Evolutionary conservation across 768 basidiomycete genomes (phyloP), one percentile per base, ranked within the genome.

Genomic region (Gyrodon lividus): DNA sequence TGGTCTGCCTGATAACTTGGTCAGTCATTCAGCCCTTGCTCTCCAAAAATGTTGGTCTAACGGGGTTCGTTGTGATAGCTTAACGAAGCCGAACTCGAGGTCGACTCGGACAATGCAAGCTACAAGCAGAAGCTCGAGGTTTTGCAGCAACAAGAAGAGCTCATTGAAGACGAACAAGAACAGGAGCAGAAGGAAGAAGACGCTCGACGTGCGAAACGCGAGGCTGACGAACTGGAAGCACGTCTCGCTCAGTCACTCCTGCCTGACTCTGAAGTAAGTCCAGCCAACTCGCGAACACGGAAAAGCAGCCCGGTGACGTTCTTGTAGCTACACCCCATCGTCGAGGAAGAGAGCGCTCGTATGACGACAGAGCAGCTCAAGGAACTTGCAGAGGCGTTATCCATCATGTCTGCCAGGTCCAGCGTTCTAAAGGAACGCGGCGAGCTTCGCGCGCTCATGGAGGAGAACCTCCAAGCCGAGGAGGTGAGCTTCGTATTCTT

Each of bases 41-140:
- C 14, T 8, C 9, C 0, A n/a, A 20, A 10, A 2, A 1, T 14
- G 16, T 8, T 28, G 38, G 16, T 13, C 26, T 24, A 14, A 52
- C 0, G 6, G 12, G 6, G 23, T 9, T 14, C 10, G 22, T 8
- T 20, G n/a, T 33, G 50, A 23, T 58, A 98, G 95, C 80, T 98
- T 40, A 98, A 90, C 69, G 97, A 98, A 76, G 92, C 97, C 8
- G 97, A 98, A 67, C 80, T 98, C 44, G 91, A 95, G 70, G 96
- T 98, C 20, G 91, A 94, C 59, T 90, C 87, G 20, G 95, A 96
- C 35, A 87, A 87, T 45, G 92, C 93, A 19, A 92, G 86, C 62
- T 98, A 97, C 80, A 96, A 97, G 76, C 92, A 98, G 77, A 97
- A 96, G 72, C 81, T 99, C 49, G 97, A 98, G 56, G 96, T 99